phyloP scores from a whole-genome alignment of 345 rosid species.

The Eucalyptus pauciflora region DNA sequence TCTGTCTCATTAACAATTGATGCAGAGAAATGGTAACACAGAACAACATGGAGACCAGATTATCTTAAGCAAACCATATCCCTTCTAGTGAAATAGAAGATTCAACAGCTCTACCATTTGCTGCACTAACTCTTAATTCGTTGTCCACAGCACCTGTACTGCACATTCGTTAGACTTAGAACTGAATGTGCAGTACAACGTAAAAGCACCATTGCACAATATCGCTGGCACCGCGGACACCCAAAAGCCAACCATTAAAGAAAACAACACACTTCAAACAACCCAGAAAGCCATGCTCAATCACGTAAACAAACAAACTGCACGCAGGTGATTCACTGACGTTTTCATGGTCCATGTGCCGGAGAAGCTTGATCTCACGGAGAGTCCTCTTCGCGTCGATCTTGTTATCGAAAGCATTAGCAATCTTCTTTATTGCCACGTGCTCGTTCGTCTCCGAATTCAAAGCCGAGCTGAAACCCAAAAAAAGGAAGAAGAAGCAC shows the following conservation, averaged over 20 bases:
- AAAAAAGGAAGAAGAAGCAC: background rate
- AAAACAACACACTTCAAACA: background rate
- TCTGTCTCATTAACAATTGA: background rate
- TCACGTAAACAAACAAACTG: background rate
- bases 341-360: conserved; percentile 93
- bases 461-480: conserved; percentile 39
- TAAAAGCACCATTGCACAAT: background rate
- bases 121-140: background rate
- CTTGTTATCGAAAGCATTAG: conserved; percentile 66
- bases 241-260: background rate
- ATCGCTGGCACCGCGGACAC: background rate
- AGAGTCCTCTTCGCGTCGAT: conserved; percentile 91
- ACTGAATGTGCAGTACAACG: background rate
- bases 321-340: conserved; percentile 31
- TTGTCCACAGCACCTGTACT: background rate
- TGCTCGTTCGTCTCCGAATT: conserved; percentile 73
- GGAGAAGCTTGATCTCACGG: conserved; percentile 94
- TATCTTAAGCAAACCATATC: background rate
- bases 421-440: conserved; percentile 85
- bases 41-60: background rate
- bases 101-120: background rate
- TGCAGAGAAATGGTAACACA: background rate
- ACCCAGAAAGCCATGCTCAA: background rate
- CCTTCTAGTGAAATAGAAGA: background rate
- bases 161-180: background rate